Evolutionary conservation across 2,329 filamentous ascomycete genomes (phyloP).

Genomic region (Fusarium domesticum): DNA sequence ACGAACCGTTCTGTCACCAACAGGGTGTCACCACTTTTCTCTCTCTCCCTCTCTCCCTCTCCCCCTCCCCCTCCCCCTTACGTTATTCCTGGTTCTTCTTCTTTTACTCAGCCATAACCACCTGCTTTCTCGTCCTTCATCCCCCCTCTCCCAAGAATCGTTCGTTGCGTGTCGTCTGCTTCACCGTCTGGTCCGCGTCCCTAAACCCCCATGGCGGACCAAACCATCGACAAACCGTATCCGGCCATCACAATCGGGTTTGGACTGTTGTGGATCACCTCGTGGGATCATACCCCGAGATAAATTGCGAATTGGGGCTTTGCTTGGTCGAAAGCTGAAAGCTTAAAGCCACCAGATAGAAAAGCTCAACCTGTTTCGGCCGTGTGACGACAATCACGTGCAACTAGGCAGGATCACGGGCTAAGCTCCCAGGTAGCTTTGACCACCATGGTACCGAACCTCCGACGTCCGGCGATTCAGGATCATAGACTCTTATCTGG

Average conservation of each 20-base stretch:
- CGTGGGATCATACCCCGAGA: slow-evolving; percentile 3
- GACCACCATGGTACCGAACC: slow-evolving; percentile 23
- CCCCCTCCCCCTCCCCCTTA: too few species aligned
- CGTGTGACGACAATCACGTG: slow-evolving; percentile 31
- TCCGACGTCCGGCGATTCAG: slow-evolving; percentile 42
- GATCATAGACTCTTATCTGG: slow-evolving; percentile 45
- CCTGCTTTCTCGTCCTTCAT: too few species aligned
- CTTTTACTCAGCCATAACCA: too few species aligned
- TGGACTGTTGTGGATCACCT: slow-evolving; percentile 7
- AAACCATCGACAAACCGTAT: slow-evolving; percentile 8
- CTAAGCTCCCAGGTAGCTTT: slow-evolving; percentile 4
- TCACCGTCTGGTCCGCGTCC: not conserved
- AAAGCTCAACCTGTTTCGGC: slow-evolving; percentile 9
- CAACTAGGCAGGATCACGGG: slow-evolving; percentile 22
- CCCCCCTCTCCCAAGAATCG: not conserved
- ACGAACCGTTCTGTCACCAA: too few species aligned
- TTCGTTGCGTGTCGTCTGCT: not conserved
- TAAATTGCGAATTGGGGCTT: not conserved
- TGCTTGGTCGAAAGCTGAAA: not conserved
- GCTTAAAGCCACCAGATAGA: not conserved
- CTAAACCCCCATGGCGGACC: slow-evolving; percentile 10
- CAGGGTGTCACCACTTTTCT: too few species aligned
- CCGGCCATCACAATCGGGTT: slow-evolving; percentile 4
- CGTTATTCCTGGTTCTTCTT: too few species aligned
- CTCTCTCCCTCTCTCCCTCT: too few species aligned